Evolutionary conservation across 2,329 filamentous ascomycete species (phyloP), one percentile per base, ranked within the genome.

Genomic region (Alternaria metachromatica): DNA sequence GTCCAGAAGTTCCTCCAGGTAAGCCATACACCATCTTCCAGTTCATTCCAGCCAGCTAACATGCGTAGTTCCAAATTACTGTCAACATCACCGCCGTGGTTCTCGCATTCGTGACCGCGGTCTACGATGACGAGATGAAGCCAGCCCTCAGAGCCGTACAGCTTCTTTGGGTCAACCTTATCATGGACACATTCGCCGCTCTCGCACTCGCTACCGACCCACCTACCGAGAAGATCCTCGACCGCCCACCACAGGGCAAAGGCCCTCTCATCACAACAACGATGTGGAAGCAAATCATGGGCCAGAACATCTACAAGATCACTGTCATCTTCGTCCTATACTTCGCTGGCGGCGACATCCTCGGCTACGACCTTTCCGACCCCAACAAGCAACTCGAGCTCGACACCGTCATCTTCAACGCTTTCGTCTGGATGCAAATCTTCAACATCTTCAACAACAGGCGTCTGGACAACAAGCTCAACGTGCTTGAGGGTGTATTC

Each of bases 41-140:
- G 5, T n/a, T 8, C 18, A 2, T 12, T 11, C 13, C 25, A 23
- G 8, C 6, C 18, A 20, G 23, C 68, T 71, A 55, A 72, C 56
- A 6, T 3, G 3, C 9, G 6, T 41, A 73, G 56, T 98, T 98
- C 80, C 87, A 98, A 69, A 98, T 99, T 80, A 97, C 94, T 6
- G 97, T 95, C 66, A 98, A 98, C 84, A 98, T 98, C 72, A 96
- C 95, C 71, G 95, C 97, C 80, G 96, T 98, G 25, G 92, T 98
- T 23, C 97, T 95, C 6, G 97, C 98, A 80, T 98, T 98, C 86
- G 82, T 98, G 73, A 97, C 95, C 11, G 95, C 96, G n/a, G 93
- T 95, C 6, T 86, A 96, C 56, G 94, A 95, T 69, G 53, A 60
- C 2, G 59, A 72, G n/a, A 97, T 97, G 93, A 94, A 94, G 25